Base-by-base conservation (phyloP, 2,329 filamentous ascomycete species). In the Alternaria arborescens region DNA sequence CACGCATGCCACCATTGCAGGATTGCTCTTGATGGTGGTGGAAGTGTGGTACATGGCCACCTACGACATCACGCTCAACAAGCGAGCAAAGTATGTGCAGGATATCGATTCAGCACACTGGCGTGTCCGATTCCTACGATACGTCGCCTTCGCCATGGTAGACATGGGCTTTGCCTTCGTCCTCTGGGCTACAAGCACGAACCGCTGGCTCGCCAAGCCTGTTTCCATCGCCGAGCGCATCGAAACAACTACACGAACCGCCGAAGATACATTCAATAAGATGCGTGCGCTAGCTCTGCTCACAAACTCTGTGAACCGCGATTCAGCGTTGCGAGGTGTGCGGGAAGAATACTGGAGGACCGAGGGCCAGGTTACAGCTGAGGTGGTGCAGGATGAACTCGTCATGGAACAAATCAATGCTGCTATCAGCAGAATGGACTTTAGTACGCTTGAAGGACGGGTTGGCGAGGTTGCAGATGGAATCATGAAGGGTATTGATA, bases 331-430 rank as follows among this genome's bases (percentile, higher is more conserved):
- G 77, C 87, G 93, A 60, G 83, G 79, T 3, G 85, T 86, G 59
- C 85, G 86, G 51, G 86, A 89, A 68, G 85, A 83, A 16, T 97
- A 97, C 79, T 98, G 94, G 94, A 81, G 83, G 10, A 89, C 90
- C 44, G 92, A 97, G 81, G 90, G 88, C 7, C 82, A 86, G 52
- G 77, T 92, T 30, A 92, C 91, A 86, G 82, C 85, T 36, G 88
- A 90, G 71, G 88, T 91, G 24, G 90, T 96, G 85, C 91, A 93
- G 82, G 91, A 94, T 64, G 84, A 88, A 62, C 90, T 91, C 63
- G 91, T 94, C 8, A 80, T 92, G 36, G 88, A 89, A 70, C 87
- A 89, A 53, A 86, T 93, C 62, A 89, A 90, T 60, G 86, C 88
- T 74, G 90, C 88, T 11, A 77, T 94, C 66, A 81, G 82, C 71